Evolutionary conservation across 108 stramenopile genomes (phyloP).

Genomic region (Skeletonema tropicum): DNA sequence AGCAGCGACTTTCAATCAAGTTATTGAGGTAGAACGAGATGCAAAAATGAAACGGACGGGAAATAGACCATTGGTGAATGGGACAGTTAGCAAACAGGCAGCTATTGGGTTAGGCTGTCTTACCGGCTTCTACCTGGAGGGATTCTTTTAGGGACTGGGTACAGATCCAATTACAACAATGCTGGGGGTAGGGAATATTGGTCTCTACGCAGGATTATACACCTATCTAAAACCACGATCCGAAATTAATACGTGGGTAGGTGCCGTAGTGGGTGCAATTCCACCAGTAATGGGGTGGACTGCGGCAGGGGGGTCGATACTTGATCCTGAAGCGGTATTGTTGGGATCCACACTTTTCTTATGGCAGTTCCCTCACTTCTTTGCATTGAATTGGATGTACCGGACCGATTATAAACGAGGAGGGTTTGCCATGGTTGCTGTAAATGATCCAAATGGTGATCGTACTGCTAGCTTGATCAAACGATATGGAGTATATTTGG

Average conservation of each 20-base stretch:
- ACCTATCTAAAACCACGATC: conserved; percentile 94
- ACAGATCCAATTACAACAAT: conserved; percentile 92
- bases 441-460: conserved; percentile 78
- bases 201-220: conserved; percentile 95
- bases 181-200: conserved; percentile 93
- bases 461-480: conserved; percentile 82
- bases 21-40: conserved; percentile 84
- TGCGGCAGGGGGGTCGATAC: conserved; percentile 85
- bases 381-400: conserved; percentile 96
- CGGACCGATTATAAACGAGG: conserved; percentile 84
- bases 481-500: conserved; percentile 86
- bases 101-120: conserved; percentile 77
- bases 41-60: conserved; percentile 91
- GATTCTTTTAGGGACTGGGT: conserved; percentile 70
- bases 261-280: conserved; percentile 97
- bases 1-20: conserved; percentile 96
- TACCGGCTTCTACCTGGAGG: conserved; percentile 77
- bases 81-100: conserved; percentile 55
- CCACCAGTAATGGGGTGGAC: conserved; percentile 99
- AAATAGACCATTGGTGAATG: conserved; percentile 89
- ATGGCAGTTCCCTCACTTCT: conserved; percentile 99
- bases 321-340: conserved; percentile 80
- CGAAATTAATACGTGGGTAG: conserved; percentile 97
- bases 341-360: conserved; percentile 89
- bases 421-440: conserved; percentile 84